Conservation (phyloP, 2,329 filamentous ascomycete species). For the Colletotrichum liriopes region DNA sequence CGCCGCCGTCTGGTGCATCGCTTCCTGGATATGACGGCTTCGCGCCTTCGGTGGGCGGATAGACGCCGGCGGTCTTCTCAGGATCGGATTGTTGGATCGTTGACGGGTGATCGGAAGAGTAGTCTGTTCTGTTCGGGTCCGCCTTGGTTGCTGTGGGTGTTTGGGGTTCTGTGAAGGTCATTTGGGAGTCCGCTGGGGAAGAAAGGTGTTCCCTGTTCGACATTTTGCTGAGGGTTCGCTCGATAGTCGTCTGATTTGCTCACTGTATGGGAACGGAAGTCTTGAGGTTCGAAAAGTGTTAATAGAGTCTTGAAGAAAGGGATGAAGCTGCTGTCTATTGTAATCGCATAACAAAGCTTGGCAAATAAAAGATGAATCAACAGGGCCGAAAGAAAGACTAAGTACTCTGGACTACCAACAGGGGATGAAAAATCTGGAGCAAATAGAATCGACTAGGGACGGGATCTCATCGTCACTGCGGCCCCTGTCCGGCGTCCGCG, state of each 20-base stretch:
- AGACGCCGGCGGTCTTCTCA: slow-evolving; percentile 17
- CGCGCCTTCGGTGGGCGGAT: neutral
- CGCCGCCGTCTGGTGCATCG: slow-evolving; percentile 50
- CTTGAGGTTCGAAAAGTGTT: neutral
- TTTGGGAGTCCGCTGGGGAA: slow-evolving; percentile 31
- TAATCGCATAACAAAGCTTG: neutral
- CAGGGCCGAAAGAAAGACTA: neutral
- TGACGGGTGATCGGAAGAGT: slow-evolving; percentile 28
- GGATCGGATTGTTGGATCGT: slow-evolving; percentile 15
- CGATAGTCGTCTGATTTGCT: neutral
- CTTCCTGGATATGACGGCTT: slow-evolving; percentile 20
- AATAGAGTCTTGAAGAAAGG: no score
- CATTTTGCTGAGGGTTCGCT: neutral
- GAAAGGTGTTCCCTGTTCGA: slow-evolving; percentile 10
- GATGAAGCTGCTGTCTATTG: neutral
- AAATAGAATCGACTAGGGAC: neutral
- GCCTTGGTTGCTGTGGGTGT: slow-evolving; percentile 3
- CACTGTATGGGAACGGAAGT: no score
- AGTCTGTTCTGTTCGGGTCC: slow-evolving; percentile 26
- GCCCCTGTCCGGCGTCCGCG: slow-evolving; percentile 2
- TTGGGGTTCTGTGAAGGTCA: slow-evolving; percentile 28
- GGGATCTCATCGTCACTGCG: neutral
- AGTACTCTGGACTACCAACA: neutral
- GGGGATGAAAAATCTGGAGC: neutral
- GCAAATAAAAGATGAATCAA: neutral